Evolutionary conservation across 305 asterid genomes (phyloP), one percentile per base, ranked within the genome.

Genomic region (Fraxinus angustifolia): DNA sequence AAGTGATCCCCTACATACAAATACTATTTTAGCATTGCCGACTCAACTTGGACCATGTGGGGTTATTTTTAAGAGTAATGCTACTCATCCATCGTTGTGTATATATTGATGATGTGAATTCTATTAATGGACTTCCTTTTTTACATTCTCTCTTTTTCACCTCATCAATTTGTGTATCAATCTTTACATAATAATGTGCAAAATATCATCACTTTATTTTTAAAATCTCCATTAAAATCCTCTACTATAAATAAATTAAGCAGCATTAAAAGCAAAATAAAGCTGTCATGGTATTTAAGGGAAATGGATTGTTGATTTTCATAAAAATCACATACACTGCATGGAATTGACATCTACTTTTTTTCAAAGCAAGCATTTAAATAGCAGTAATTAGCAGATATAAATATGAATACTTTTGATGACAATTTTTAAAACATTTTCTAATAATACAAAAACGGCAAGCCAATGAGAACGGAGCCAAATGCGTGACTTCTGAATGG

Each of bases 401-500:
- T 31, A 30, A 70, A 70, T 14, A 33, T 16, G 26, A 70, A 31
- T 70, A 33, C 26, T 70, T 70, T 19, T 2, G 36, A 33, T 14
- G 45, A 4, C 23, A 70, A 70, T 4, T 33, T 28, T 16, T 3
- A 31, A 70, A 31, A 6, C 2, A 33, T 33, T 4, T 31, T 16
- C 38, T 16, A 8, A 33, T 4, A 30, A 70, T 68, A 56, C 36
- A 81, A 79, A 84, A 85, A 85, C 85, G 79, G 89, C 80, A 79
- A 70, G 53, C 80, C 86, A 82, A 73, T 4, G 58, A 53, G 76
- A 56, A 17, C 68, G 87, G 81, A 81, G 74, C 82, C 76, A 84
- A 83, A 85, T 83, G 91, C 85, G 88, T 86, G 87, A 78, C 72
- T 30, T 77, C 82, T 80, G 82, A 83, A 86, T 72, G 73, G 80